Conservation (phyloP, 2,329 filamentous ascomycete genomes). For the Fusarium sarcochroum region DNA sequence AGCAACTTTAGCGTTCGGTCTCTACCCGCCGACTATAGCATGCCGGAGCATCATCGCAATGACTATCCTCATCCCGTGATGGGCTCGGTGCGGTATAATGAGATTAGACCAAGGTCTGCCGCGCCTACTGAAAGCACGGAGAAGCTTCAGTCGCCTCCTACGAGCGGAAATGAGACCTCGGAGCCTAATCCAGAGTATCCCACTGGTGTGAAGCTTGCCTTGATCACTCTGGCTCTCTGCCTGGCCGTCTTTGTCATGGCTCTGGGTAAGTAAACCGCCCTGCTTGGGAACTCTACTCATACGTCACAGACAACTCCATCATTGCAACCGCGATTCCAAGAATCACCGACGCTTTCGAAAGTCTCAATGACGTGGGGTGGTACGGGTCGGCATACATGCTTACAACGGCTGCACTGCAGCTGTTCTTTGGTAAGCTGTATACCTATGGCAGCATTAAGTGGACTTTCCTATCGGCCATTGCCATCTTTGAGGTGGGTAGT, state of each 20-base stretch:
- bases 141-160: conserved; percentile 43
- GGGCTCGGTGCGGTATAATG: conserved; percentile 44
- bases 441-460: conserved; percentile 61
- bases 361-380: conserved; percentile 64
- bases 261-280: conserved; percentile 48
- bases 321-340: conserved; percentile 61
- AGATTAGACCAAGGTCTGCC: conserved; percentile 36
- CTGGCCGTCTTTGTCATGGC: conserved; percentile 59
- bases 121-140: conserved; percentile 46
- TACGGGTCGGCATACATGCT: conserved; percentile 63
- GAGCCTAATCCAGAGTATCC: conserved; percentile 40
- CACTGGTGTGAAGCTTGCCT: conserved; percentile 45
- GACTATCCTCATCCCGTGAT: conserved; percentile 42
- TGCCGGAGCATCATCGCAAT: conserved; percentile 26
- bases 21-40: conserved; percentile 33
- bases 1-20: conserved; percentile 44
- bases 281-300: conserved; percentile 6
- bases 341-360: conserved; percentile 60
- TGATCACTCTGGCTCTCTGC: conserved; percentile 57
- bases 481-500: conserved; percentile 61
- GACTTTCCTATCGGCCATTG: conserved; percentile 56
- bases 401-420: conserved; percentile 57
- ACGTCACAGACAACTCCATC: conserved; percentile 54
- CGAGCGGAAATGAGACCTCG: background rate
- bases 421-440: conserved; percentile 60